Evolutionary conservation across 2,329 filamentous ascomycete species (phyloP).

Genomic region (Ustulina deusta): DNA sequence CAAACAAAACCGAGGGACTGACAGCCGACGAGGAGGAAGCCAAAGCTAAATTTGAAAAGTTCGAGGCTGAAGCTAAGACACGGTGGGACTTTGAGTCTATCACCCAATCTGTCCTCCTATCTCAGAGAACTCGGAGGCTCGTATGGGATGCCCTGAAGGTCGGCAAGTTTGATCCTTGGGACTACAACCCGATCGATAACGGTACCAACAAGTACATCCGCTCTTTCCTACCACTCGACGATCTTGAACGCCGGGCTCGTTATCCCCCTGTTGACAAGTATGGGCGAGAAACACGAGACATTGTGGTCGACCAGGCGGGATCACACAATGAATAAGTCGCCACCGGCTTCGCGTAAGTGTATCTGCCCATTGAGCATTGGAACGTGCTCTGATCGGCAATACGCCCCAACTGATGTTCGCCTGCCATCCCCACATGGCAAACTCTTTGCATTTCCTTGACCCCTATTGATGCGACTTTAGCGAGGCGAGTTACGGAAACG

Average conservation of each 20-base stretch:
- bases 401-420: not conserved
- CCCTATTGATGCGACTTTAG: conserved; percentile 33
- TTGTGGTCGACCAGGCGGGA: conserved; percentile 58
- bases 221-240: conserved; percentile 82
- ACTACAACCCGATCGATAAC: conserved; percentile 81
- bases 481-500: conserved; percentile 29
- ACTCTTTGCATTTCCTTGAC: conserved; percentile 15
- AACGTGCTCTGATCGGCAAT: not conserved
- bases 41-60: conserved; percentile 69
- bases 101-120: conserved; percentile 77
- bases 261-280: conserved; percentile 74
- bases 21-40: conserved; percentile 61
- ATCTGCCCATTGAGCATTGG: not conserved
- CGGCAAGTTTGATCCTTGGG: conserved; percentile 85
- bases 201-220: conserved; percentile 82
- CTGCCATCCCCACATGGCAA: not conserved
- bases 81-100: conserved; percentile 88
- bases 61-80: conserved; percentile 76
- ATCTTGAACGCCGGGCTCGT: conserved; percentile 80
- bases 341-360: not conserved
- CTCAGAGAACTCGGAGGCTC: conserved; percentile 82
- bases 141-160: conserved; percentile 83
- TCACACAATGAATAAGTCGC: conserved; percentile 56
- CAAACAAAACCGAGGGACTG: conserved; percentile 53
- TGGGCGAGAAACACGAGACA: conserved; percentile 61